These are phyloP conservation scores for Hypoxylon sp. DNA, from an alignment of 2,329 filamentous ascomycete species.

Conservation along the genomic window DNA sequence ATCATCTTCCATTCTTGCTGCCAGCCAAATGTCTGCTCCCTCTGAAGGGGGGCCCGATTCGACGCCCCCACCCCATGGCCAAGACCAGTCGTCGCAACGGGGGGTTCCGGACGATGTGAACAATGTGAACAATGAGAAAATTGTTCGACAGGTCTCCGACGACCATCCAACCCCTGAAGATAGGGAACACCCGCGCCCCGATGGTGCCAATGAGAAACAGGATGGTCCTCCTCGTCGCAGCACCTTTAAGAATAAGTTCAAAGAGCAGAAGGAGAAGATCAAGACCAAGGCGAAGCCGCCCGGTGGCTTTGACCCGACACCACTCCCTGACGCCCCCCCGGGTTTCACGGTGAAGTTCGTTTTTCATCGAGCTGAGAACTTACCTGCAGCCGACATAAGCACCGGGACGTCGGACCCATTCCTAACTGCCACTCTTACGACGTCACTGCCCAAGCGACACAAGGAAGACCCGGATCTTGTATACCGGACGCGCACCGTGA, in stretches of 20 bases:
- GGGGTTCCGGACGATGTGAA: conserved; percentile 24
- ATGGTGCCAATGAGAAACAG: conserved; percentile 33
- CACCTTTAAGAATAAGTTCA: conserved; percentile 53
- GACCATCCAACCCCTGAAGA: conserved; percentile 35
- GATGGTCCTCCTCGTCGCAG: conserved; percentile 27
- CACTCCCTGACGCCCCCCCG: conserved; percentile 77
- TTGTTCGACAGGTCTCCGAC: conserved; percentile 40
- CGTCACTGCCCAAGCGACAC: conserved; percentile 78
- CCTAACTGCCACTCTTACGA: conserved; percentile 79
- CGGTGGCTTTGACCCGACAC: conserved; percentile 84
- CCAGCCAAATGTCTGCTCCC: conserved; percentile 18
- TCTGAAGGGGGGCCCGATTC: conserved; percentile 16
- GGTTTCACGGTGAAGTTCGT: conserved; percentile 89
- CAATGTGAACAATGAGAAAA: conserved; percentile 53
- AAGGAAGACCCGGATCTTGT: conserved; percentile 85
- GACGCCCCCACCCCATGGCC: conserved; percentile 18
- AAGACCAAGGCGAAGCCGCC: conserved; percentile 66
- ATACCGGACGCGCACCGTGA: conserved; percentile 81
- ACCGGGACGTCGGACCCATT: conserved; percentile 87
- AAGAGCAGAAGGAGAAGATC: conserved; percentile 54
- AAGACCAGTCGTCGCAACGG: conserved; percentile 26
- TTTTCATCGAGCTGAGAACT: conserved; percentile 82
- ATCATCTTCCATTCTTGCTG: conserved; percentile 10
- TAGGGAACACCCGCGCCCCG: conserved; percentile 15
- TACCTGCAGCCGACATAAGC: conserved; percentile 84